Conservation (phyloP, 2,329 filamentous ascomycete genomes). For the Curvularia hawaiiensis region DNA sequence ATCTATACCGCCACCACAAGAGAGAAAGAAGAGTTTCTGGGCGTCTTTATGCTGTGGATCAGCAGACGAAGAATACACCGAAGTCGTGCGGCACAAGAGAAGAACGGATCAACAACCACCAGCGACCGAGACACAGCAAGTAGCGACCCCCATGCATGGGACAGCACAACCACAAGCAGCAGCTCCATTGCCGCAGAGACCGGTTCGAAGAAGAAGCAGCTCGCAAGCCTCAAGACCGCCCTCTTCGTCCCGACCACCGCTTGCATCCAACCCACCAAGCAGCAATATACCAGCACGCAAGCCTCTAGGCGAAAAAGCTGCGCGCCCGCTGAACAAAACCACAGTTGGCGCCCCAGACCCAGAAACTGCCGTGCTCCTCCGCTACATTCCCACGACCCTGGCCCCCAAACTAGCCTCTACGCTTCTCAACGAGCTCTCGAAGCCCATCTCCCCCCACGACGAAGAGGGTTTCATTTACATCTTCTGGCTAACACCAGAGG, state of each 20-base stretch:
- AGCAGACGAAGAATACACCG: slow-evolving; percentile 44
- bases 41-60: slow-evolving; percentile 49
- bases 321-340: slow-evolving; percentile 31
- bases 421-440: slow-evolving; percentile 77
- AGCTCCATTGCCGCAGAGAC: slow-evolving; percentile 7
- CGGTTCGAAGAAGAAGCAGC: slow-evolving; percentile 10
- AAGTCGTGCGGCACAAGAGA: slow-evolving; percentile 50
- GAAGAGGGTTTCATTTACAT: slow-evolving; percentile 95
- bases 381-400: slow-evolving; percentile 71
- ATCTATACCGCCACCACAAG: slow-evolving; percentile 27
- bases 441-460: slow-evolving; percentile 73
- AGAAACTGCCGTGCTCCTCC: slow-evolving; percentile 57
- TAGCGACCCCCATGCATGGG: slow-evolving; percentile 20
- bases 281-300: slow-evolving; percentile 27
- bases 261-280: slow-evolving; percentile 11
- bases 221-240: slow-evolving; percentile 9
- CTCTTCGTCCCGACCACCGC: slow-evolving; percentile 1
- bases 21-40: slow-evolving; percentile 48
- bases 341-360: slow-evolving; percentile 16
- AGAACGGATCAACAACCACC: slow-evolving; percentile 24
- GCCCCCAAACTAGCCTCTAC: slow-evolving; percentile 70
- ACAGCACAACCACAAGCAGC: slow-evolving; percentile 19
- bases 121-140: slow-evolving; percentile 7
- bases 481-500: slow-evolving; percentile 85
- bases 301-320: slow-evolving; percentile 33